Conservation (phyloP, 1,139 yeast species). For the Yamadazyma siamensis region DNA sequence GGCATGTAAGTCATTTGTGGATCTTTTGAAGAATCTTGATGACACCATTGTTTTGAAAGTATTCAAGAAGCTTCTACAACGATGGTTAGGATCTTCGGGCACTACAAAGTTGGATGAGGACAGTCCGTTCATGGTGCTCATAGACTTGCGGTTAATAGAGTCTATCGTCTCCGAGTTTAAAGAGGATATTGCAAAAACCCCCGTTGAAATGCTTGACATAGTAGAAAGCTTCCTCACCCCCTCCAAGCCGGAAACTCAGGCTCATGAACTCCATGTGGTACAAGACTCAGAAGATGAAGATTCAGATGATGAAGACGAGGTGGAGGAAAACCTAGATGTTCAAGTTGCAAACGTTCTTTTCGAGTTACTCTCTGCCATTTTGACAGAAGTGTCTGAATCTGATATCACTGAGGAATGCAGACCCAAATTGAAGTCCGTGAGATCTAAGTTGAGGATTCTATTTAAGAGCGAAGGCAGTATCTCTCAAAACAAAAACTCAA, state of each 20-base stretch:
- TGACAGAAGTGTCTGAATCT: slow-evolving; percentile 37
- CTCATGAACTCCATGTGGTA: not conserved
- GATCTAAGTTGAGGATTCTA: slow-evolving; percentile 22
- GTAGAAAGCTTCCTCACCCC: slow-evolving; percentile 40
- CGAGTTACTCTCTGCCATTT: slow-evolving; percentile 53
- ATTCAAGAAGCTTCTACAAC: slow-evolving; percentile 51
- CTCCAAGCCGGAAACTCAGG: not conserved
- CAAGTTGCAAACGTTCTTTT: slow-evolving; percentile 37
- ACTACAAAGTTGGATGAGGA: slow-evolving; percentile 22
- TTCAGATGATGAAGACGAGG: slow-evolving; percentile 43
- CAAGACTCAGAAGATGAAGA: slow-evolving; percentile 16
- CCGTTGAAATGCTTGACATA: slow-evolving; percentile 55
- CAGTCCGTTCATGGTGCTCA: slow-evolving; percentile 54
- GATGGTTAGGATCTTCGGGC: slow-evolving; percentile 47
- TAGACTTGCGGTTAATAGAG: slow-evolving; percentile 66
- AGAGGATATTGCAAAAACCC: slow-evolving; percentile 58
- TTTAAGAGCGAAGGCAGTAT: slow-evolving; percentile 4
- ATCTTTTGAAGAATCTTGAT: slow-evolving; percentile 48
- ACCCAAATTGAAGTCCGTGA: slow-evolving; percentile 24
- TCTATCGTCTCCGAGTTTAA: slow-evolving; percentile 58
- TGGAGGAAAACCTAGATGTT: slow-evolving; percentile 30
- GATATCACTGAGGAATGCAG: slow-evolving; percentile 22
- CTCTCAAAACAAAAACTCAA: slow-evolving; percentile 13
- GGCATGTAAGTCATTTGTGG: slow-evolving; percentile 44
- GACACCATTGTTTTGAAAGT: slow-evolving; percentile 41